Evolutionary conservation across 176 grass and related monocot genomes (phyloP), one percentile per base, ranked within the genome.

Genomic region (Carex scoparia): DNA sequence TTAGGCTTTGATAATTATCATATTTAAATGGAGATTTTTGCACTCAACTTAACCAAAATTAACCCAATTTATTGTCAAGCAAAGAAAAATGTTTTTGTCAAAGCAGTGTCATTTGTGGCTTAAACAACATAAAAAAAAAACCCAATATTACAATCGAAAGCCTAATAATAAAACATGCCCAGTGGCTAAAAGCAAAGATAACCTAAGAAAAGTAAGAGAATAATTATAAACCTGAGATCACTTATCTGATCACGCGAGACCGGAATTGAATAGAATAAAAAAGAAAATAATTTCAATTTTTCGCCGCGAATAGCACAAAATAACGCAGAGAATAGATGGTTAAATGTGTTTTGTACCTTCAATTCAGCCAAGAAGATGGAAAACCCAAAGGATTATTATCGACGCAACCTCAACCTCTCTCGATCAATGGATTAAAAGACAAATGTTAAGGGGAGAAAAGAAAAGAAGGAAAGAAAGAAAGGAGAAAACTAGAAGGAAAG

Each of bases 341-440:
- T 66, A 18, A 55, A 78, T 76, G 61, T 32, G 46, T 10, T 69
- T 54, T 53, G 7, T 69, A 83, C 64, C 63, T 83, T 55, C 15
- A 83, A 67, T 54, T 30, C 15, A 53, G 3, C 5, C 10, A 44
- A 69, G 81, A 83, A 49, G 51, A 79, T 4, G 6, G 30, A 53
- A 58, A 18, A 7, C 13, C 14, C 42, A 13, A 57, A 57, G 74
- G 13, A 35, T 16, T 7, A 55, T 32, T 54, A 56, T 32, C 19
- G 38, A 82, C 81, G 81, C 40, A 83, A 65, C 81, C 63, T 67
- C 27, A 83, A 65, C 81, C 63, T 67, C 27, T 68, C 42, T n/a
- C 38, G 11, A 68, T 53, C 11, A 49, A 68, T 32, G 4, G 30
- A 33, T 23, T 14, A 53, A 54, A 54, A 56, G 63, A 83, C 61